phyloP scores from a whole-genome alignment of 2,329 filamentous ascomycete genomes.

The Penicillium sp. region DNA sequence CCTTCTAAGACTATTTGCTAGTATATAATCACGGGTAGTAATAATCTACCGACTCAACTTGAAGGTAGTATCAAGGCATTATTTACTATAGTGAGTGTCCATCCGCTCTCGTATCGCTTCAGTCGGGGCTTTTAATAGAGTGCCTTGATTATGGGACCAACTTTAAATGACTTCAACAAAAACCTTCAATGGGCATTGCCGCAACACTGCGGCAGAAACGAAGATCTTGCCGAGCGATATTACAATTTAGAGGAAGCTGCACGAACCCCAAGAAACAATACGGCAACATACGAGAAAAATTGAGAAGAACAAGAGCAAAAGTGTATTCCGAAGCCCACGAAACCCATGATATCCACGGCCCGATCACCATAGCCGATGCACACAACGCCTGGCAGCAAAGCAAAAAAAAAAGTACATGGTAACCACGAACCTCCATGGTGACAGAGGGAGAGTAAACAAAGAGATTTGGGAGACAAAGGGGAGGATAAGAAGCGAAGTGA shows the following conservation, averaged over 20 bases:
- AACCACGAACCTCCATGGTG: slow-evolving; percentile 4
- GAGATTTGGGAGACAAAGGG: background rate
- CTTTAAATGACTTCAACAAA: no score
- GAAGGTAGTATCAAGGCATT: no score
- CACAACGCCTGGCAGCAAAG: slow-evolving; percentile 36
- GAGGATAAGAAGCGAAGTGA: background rate
- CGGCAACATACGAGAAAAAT: slow-evolving; percentile 1
- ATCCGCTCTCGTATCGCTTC: no score
- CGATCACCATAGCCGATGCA: slow-evolving; percentile 39
- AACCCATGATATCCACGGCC: slow-evolving; percentile 30
- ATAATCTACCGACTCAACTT: no score
- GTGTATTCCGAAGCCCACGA: slow-evolving; percentile 22
- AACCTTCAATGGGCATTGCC: no score
- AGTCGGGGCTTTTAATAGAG: no score
- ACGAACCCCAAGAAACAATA: background rate
- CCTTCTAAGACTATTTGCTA: no score
- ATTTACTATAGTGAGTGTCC: no score
- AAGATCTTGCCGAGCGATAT: slow-evolving; percentile 4
- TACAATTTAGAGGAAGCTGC: no score
- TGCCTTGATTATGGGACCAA: no score
- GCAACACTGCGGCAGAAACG: no score
- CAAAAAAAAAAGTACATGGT: slow-evolving; percentile 17
- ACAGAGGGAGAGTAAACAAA: slow-evolving; percentile 2
- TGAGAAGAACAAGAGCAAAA: slow-evolving; percentile 11
- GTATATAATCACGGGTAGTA: no score